These are phyloP conservation scores for Neurospora intermedia DNA, from an alignment of 495 filamentous ascomycete species.

Conservation along the genomic window DNA sequence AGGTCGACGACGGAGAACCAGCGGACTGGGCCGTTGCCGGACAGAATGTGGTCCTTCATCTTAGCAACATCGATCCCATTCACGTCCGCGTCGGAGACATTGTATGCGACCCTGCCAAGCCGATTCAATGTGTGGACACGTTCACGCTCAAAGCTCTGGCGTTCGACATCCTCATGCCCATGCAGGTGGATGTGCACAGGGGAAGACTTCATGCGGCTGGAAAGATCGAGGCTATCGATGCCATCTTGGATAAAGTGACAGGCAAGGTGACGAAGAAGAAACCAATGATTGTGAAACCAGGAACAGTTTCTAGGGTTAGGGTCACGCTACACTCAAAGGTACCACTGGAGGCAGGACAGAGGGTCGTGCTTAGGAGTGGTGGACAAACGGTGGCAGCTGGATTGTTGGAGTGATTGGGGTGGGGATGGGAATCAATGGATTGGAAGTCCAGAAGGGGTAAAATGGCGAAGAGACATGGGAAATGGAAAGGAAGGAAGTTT, in stretches of 20 bases:
- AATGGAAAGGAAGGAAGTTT: background rate
- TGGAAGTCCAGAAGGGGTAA: background rate
- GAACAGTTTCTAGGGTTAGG: slow-evolving; percentile 47
- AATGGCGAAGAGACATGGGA: background rate
- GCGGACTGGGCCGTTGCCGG: slow-evolving; percentile 93
- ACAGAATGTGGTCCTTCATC: slow-evolving; percentile 73
- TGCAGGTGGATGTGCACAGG: slow-evolving; percentile 77
- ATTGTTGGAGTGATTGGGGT: slow-evolving; percentile 49
- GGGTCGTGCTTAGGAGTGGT: slow-evolving; percentile 69
- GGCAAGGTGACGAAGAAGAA: slow-evolving; percentile 67
- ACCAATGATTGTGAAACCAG: slow-evolving; percentile 72
- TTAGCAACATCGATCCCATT: slow-evolving; percentile 74
- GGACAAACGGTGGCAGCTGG: slow-evolving; percentile 84
- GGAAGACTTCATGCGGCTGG: slow-evolving; percentile 74
- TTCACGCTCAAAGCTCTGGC: slow-evolving; percentile 79
- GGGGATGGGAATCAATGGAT: background rate
- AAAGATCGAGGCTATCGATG: slow-evolving; percentile 56
- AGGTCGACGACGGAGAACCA: slow-evolving; percentile 53
- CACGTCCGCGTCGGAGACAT: slow-evolving; percentile 80
- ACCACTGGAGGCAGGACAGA: slow-evolving; percentile 65
- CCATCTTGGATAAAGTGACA: slow-evolving; percentile 63
- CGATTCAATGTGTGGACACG: slow-evolving; percentile 54
- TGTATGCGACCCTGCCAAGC: slow-evolving; percentile 56
- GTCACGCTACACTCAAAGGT: slow-evolving; percentile 67
- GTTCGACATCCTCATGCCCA: slow-evolving; percentile 80